These are phyloP conservation scores for Dothidotthia symphoricarpi DNA, from an alignment of 2,329 filamentous ascomycete genomes.

Conservation along the genomic window DNA sequence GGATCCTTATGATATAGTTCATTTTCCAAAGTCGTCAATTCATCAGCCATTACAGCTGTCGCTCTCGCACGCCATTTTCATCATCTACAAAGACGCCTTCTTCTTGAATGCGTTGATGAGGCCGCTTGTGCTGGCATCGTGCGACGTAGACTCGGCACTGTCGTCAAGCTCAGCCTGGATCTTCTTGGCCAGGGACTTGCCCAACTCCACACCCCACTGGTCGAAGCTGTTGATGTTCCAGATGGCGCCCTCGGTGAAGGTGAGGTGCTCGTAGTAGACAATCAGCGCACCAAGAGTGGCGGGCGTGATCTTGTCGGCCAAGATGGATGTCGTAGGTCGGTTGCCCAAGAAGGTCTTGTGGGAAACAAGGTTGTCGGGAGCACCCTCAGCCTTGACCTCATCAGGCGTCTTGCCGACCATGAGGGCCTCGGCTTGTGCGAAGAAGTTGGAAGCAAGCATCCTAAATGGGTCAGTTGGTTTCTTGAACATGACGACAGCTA, in stretches of 20 bases:
- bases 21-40: slow-evolving; percentile 5
- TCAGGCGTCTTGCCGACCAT: slow-evolving; percentile 89
- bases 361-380: slow-evolving; percentile 73
- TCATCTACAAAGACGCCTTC: slow-evolving; percentile 51
- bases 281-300: slow-evolving; percentile 92
- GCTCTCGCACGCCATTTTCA: neutral
- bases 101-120: slow-evolving; percentile 92
- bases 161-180: slow-evolving; percentile 73
- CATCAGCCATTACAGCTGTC: slow-evolving; percentile 10
- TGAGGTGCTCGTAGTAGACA: slow-evolving; percentile 98
- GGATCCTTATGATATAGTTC: too few relatives aligned
- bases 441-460: slow-evolving; percentile 91
- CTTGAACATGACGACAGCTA: neutral
- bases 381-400: slow-evolving; percentile 72
- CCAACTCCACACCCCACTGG: slow-evolving; percentile 98
- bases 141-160: slow-evolving; percentile 65
- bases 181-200: slow-evolving; percentile 85
- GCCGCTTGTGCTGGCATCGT: slow-evolving; percentile 85
- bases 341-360: slow-evolving; percentile 99
- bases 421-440: slow-evolving; percentile 82
- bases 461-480: slow-evolving; percentile 26
- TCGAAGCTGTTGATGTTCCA: slow-evolving; percentile 99
- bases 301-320: slow-evolving; percentile 91
- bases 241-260: slow-evolving; percentile 93
- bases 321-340: slow-evolving; percentile 91